Evolutionary conservation across 805 yeast species (phyloP).

Genomic region (Metschnikowia lochheadii): DNA sequence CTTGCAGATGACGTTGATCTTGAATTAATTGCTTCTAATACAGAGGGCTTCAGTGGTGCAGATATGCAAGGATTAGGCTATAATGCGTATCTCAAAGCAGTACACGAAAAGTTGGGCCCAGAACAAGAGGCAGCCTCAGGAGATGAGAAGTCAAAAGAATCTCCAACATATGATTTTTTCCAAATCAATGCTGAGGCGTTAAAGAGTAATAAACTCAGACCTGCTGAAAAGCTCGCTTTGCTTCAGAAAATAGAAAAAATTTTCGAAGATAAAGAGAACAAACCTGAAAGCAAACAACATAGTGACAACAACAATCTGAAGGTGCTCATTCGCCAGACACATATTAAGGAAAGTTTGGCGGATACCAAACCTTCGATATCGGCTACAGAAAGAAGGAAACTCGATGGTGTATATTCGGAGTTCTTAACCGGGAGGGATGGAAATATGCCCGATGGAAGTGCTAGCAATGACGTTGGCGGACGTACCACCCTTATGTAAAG

Average conservation of each 20-base stretch:
- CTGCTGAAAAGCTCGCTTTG: conserved; percentile 39
- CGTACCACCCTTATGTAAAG: conserved; percentile 71
- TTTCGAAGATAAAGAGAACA: conserved; percentile 12
- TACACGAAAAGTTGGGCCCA: conserved; percentile 59
- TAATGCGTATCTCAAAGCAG: conserved; percentile 86
- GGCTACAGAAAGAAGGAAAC: conserved; percentile 57
- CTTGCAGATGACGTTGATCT: conserved; percentile 50
- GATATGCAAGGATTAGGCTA: conserved; percentile 90
- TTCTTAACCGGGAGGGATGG: conserved; percentile 80
- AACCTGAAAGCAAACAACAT: conserved; percentile 3
- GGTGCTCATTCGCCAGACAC: conserved; percentile 47
- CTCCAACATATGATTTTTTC: conserved; percentile 35
- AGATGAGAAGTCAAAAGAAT: conserved; percentile 9
- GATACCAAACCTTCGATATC: conserved; percentile 94
- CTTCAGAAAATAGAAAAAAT: conserved; percentile 42
- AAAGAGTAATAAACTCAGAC: conserved; percentile 25
- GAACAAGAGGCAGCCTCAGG: conserved; percentile 23
- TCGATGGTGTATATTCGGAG: conserved; percentile 60
- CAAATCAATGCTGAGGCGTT: conserved; percentile 35
- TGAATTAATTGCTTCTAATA: conserved; percentile 47
- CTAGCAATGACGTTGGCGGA: conserved; percentile 80
- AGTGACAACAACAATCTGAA: conserved; percentile 15
- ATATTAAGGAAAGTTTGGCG: conserved; percentile 56
- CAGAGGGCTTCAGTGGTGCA: conserved; percentile 89
- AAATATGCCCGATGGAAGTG: conserved; percentile 79